Base-by-base conservation (phyloP, 306 rosid genomes). In the Fagus crenata region DNA sequence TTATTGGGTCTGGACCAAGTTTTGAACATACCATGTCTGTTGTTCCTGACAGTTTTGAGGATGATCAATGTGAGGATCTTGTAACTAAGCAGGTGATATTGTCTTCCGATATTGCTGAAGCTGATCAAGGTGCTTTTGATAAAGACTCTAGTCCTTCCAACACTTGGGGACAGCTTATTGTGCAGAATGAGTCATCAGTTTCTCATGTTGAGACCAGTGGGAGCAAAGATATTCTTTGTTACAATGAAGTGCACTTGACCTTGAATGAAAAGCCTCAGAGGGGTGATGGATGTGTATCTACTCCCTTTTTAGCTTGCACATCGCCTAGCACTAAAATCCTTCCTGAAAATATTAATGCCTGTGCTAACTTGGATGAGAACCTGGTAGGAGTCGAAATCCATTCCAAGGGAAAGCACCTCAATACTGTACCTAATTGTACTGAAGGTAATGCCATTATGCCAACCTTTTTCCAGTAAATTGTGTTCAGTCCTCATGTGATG, bases 1-100 rank as follows among this genome's bases (percentile, higher is more conserved):
- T 80, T 54, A 17, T 53, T 31, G 54, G 39, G 41, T 39, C 61
- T 74, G 75, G 67, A 67, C 79, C 75, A 68, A 74, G 73, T 80
- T 54, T 75, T 78, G 83, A 77, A 77, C 78, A 56, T 74, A n/a
- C 75, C 59, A 83, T 80, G 77, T 67, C 71, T 61, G 71, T 85
- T 61, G 68, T 84, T 81, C 85, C 58, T 43, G 85, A 86, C 78
- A 89, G 87, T 80, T 84, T 75, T 32, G 87, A 87, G 59, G 82
- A 75, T 64, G 79, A 78, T 74, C 86, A 75, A 76, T 73, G 69
- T 61, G 84, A 72, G 76, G 85, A 86, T 77, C 78, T 56, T 77
- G 73, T 54, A 32, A 69, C 77, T 72, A 53, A 72, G 32, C 80
- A 75, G 74, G 73, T 64, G 42, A 75, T 70, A 65, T 74, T 80